Evolutionary conservation across 2,329 filamentous ascomycete genomes (phyloP).

Genomic region (Trichoderma sp.): DNA sequence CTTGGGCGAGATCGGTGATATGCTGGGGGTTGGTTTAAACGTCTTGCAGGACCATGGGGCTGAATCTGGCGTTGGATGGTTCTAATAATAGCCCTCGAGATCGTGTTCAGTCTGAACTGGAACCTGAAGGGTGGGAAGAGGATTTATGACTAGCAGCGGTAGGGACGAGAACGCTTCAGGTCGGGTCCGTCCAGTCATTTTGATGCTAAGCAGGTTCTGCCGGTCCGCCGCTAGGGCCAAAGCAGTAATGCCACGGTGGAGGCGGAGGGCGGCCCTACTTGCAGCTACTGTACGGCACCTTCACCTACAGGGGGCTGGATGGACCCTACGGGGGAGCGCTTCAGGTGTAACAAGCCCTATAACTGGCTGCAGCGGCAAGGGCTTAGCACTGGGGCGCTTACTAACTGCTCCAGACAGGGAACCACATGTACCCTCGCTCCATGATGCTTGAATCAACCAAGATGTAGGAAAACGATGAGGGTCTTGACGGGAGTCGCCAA

Average conservation of each 20-base stretch:
- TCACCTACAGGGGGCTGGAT: neutral
- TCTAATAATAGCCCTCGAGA: slow-evolving; percentile 53
- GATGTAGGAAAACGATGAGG: too few species aligned
- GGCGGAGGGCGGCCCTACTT: slow-evolving; percentile 1
- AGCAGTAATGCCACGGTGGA: slow-evolving; percentile 20
- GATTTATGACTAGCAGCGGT: slow-evolving; percentile 21
- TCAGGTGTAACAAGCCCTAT: neutral
- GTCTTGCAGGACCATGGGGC: slow-evolving; percentile 46
- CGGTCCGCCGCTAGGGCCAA: slow-evolving; percentile 3
- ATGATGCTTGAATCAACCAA: too few species aligned
- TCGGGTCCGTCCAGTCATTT: too few species aligned
- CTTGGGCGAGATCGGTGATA: slow-evolving; percentile 22
- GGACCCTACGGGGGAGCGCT: neutral
- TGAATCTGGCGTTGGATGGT: slow-evolving; percentile 54
- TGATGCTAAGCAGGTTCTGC: neutral
- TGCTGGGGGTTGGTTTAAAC: slow-evolving; percentile 29
- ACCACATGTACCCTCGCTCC: too few species aligned
- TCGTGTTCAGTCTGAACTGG: slow-evolving; percentile 44
- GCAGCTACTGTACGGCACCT: too few species aligned
- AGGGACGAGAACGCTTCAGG: slow-evolving; percentile 8
- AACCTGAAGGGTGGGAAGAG: slow-evolving; percentile 30
- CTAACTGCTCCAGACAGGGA: neutral
- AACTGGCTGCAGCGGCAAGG: slow-evolving; percentile 15
- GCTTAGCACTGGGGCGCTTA: slow-evolving; percentile 2
- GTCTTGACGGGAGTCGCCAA: too few species aligned